Percentiles rank a stretch among this genome's conserved stretches.
Conservation (phyloP, 768 basidiomycete genomes). For the Phylloporus sp. region DNA sequence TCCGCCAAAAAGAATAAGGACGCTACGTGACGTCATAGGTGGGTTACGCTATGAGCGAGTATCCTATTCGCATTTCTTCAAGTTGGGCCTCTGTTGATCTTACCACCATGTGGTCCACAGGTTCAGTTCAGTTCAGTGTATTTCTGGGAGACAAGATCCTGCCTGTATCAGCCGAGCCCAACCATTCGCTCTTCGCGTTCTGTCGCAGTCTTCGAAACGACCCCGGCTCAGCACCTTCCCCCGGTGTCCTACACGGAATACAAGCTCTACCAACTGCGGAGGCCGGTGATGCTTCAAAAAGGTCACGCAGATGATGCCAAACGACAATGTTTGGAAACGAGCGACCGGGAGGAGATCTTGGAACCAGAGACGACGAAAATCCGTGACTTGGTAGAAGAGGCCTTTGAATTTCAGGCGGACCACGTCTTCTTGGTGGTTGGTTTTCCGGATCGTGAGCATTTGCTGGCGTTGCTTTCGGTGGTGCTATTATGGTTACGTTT, state of each 20-base stretch:
- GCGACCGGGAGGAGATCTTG: too few relatives aligned
- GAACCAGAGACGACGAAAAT: neutral
- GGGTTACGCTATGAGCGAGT: too few relatives aligned
- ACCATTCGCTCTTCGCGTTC: neutral
- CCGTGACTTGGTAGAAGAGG: neutral
- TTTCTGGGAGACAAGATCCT: neutral
- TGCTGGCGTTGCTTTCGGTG: too few relatives aligned
- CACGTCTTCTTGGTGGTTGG: neutral
- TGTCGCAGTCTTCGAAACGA: neutral
- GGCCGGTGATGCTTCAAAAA: neutral
- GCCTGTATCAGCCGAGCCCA: neutral
- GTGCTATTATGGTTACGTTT: neutral
- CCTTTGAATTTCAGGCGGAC: too few relatives aligned
- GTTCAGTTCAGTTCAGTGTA: neutral
- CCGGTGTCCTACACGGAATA: neutral
- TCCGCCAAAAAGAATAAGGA: too few relatives aligned
- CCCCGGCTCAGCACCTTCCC: neutral
- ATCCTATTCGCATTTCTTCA: too few relatives aligned
- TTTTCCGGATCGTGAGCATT: neutral
- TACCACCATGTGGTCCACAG: too few relatives aligned
- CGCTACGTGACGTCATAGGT: neutral
- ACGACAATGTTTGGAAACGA: neutral
- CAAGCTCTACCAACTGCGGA: neutral
- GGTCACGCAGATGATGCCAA: neutral
- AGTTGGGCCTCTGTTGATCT: too few relatives aligned